Evolutionary conservation across 108 stramenopile species (phyloP), one percentile per base, ranked within the genome.

Genomic region (Pinguiococcus pyrenoidosus): DNA sequence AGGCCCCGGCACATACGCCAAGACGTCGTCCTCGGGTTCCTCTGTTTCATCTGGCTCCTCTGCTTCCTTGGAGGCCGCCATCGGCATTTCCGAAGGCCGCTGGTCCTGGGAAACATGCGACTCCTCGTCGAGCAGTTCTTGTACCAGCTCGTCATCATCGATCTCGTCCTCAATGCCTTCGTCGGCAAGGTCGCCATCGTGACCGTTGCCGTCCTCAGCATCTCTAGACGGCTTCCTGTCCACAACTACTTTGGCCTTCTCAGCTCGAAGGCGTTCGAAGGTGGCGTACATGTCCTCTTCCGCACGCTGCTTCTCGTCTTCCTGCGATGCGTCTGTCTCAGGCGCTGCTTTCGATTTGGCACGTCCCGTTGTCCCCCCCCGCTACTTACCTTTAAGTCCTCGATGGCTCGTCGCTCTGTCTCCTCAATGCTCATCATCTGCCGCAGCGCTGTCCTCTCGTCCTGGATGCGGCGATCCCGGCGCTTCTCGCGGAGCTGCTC

Each of bases 381-480:
- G n/a, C n/a, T n/a, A n/a, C n/a, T n/a, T 4, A 58, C 63, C 55
- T 72, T 69, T 32, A 59, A 27, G 20, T 70, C 58, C 0, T 72
- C 71, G n/a, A 72, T 44, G 3, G 28, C 50, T 6, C 50, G 46
- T 27, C 71, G 56, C 27, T 69, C 65, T 5, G 59, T 60, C 32
- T 66, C 68, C 18, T 72, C 71, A 18, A 71, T 23, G 28, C 29
- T 26, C 71, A 72, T 72, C 51, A 71, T 69, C 54, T 61, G 53
- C 12, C 71, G 59, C 26, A 62, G 17, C 6, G 69, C 29, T 25
- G 36, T 2, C 1, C 64, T 32, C 39, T 70, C 71, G 29, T 72
- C 71, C 9, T 46, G 51, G 26, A 55, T 54, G 6, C 30, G 12
- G 14, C 44, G 41, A 18, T 62, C 61, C 3, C 41, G 36, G 21